Percentiles rank a stretch among this genome's conserved stretches.
These are phyloP conservation scores for Talaromyces nanjingensis DNA, from an alignment of 495 filamentous ascomycete species.

Conservation along the genomic window DNA sequence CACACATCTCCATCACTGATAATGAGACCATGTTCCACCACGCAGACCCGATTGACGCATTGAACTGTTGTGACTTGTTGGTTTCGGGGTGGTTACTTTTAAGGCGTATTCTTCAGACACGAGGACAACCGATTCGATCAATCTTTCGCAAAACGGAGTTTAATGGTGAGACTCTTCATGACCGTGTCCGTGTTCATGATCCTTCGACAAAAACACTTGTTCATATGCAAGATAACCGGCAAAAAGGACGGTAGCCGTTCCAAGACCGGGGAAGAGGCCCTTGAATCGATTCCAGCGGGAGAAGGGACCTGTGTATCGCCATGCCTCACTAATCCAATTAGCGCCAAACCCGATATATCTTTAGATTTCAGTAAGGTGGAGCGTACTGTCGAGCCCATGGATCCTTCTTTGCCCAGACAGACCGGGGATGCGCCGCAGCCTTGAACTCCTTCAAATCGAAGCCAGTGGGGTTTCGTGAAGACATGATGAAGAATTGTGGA, in stretches of 20 bases:
- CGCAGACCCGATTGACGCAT: neutral
- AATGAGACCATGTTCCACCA: neutral
- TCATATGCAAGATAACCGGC: conserved; percentile 83
- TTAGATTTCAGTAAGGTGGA: too few relatives aligned
- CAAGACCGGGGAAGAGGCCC: conserved; percentile 78
- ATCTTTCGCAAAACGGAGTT: conserved; percentile 5
- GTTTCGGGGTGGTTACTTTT: neutral
- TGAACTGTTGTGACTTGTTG: neutral
- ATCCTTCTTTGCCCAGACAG: conserved; percentile 56
- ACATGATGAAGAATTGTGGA: conserved; percentile 29
- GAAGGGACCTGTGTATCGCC: conserved; percentile 90
- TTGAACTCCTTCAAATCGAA: conserved; percentile 73
- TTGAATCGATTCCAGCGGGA: conserved; percentile 82
- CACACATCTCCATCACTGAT: neutral
- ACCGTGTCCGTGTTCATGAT: conserved; percentile 42
- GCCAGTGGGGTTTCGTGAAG: conserved; percentile 67
- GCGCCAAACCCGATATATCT: neutral
- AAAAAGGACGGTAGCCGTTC: conserved; percentile 87
- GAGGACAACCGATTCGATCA: neutral
- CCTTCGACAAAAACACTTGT: conserved; percentile 73
- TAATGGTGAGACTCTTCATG: conserved; percentile 46
- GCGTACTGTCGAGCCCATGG: conserved; percentile 75
- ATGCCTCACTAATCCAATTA: conserved; percentile 63
- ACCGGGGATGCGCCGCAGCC: conserved; percentile 54
- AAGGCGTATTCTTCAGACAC: neutral